Conservation (phyloP, 2,329 filamentous ascomycete genomes). For the Colletotrichum gigasporum region DNA sequence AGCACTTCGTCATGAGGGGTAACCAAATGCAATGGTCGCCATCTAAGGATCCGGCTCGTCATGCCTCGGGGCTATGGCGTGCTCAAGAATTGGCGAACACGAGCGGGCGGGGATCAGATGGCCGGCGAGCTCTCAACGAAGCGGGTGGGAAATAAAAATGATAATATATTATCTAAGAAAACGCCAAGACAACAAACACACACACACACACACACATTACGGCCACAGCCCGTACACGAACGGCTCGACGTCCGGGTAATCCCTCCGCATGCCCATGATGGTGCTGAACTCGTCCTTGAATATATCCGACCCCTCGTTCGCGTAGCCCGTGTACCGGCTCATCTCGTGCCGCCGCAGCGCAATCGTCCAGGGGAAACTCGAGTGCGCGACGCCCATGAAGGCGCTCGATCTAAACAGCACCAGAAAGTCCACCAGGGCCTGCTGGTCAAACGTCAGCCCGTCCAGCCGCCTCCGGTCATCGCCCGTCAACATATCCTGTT, state of each 20-base stretch:
- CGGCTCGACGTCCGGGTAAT: constrained; percentile 42
- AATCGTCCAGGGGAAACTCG: constrained; percentile 45
- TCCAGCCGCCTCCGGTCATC: constrained; percentile 33
- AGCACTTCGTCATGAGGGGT: no score
- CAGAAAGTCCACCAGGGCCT: constrained; percentile 43
- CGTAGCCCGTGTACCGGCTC: constrained; percentile 37
- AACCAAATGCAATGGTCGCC: no score
- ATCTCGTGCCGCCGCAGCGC: constrained; percentile 44
- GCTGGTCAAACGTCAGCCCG: constrained; percentile 43
- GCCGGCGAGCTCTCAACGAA: no score
- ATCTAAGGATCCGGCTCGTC: no score
- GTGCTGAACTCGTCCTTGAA: constrained; percentile 42
- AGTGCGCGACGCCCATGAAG: constrained; percentile 45
- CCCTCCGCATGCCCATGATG: constrained; percentile 42
- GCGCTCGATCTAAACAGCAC: constrained; percentile 43
- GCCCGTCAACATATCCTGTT: constrained; percentile 39
- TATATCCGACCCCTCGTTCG: constrained; percentile 42
- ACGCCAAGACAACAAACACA: no score
- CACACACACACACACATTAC: no score
- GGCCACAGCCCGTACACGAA: constrained; percentile 43
- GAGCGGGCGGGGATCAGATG: no score
- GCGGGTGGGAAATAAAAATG: no score
- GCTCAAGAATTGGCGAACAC: no score
- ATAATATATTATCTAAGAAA: no score
- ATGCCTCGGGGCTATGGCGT: no score